phyloP scores from a whole-genome alignment of 1,284 basidiomycete species.

The Puccinia coronata region DNA sequence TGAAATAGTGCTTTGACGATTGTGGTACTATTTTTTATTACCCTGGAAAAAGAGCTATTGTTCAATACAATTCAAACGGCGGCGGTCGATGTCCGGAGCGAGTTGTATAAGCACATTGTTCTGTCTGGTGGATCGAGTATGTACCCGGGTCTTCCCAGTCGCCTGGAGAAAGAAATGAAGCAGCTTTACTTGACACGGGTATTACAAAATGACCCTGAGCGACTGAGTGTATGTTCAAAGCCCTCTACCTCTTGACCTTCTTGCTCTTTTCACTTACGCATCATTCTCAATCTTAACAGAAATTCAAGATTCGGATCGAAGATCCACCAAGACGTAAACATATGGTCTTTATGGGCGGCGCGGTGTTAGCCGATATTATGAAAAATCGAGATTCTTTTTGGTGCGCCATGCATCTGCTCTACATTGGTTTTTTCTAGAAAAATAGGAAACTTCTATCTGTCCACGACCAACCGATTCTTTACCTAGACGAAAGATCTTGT shows the following conservation, averaged over 20 bases:
- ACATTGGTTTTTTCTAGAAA: too few species aligned
- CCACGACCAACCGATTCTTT: background rate
- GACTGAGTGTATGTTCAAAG: constrained; percentile 73
- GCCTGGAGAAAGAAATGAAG: constrained; percentile 99
- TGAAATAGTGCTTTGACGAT: too few species aligned
- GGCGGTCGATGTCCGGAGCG: constrained; percentile 82
- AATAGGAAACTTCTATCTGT: background rate
- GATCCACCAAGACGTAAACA: constrained; percentile 97
- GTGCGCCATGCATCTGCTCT: constrained; percentile 45
- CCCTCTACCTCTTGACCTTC: background rate
- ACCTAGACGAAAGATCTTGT: background rate
- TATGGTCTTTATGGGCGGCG: constrained; percentile 98
- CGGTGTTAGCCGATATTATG: constrained; percentile 85
- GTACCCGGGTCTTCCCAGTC: constrained; percentile 95
- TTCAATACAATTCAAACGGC: constrained; percentile 94
- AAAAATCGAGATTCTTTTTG: constrained; percentile 91
- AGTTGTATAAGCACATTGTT: constrained; percentile 97
- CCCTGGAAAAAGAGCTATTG: constrained; percentile 80
- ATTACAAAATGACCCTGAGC: constrained; percentile 76
- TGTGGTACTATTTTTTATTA: too few species aligned
- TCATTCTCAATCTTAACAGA: constrained; percentile 64
- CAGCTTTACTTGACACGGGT: constrained; percentile 92
- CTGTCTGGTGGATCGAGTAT: constrained; percentile 96
- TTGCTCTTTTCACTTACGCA: constrained; percentile 29
- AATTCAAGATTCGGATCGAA: constrained; percentile 99